These are phyloP conservation scores for Malassezia sp. DNA, from an alignment of 1,284 basidiomycete species.

Conservation along the genomic window DNA sequence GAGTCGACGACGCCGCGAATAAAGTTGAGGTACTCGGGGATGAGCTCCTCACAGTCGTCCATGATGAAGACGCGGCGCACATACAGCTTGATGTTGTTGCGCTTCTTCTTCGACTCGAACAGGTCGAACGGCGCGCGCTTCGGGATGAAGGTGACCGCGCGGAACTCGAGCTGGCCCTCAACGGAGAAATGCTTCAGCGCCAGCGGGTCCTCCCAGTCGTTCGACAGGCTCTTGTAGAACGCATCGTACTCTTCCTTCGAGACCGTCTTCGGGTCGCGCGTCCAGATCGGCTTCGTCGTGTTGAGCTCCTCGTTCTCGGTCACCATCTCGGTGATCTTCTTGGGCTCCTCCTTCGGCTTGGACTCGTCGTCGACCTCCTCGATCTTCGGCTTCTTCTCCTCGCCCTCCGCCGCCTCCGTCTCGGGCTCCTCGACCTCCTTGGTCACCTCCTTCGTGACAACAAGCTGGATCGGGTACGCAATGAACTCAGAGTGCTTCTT, in stretches of 20 bases:
- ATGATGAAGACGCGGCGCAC: slow-evolving; percentile 99
- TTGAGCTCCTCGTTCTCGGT: slow-evolving; percentile 88
- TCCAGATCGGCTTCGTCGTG: slow-evolving; percentile 99
- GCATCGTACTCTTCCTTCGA: slow-evolving; percentile 80
- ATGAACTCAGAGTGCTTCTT: slow-evolving; percentile 99
- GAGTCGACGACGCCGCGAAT: slow-evolving; percentile 93
- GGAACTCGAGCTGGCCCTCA: slow-evolving; percentile 98
- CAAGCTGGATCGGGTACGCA: slow-evolving; percentile 97
- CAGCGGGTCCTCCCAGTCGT: slow-evolving; percentile 98
- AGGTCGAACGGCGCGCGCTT: slow-evolving; percentile 86
- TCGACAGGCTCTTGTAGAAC: slow-evolving; percentile 99
- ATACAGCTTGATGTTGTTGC: slow-evolving; percentile 99
- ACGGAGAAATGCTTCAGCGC: slow-evolving; percentile 99
- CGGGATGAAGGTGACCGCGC: slow-evolving; percentile 83
- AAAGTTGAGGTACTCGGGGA: slow-evolving; percentile 99
- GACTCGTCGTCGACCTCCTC: slow-evolving; percentile 71
- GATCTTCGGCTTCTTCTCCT: slow-evolving; percentile 61
- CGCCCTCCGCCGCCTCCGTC: slow-evolving; percentile 54
- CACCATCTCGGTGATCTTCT: slow-evolving; percentile 63
- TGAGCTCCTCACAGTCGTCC: slow-evolving; percentile 99
- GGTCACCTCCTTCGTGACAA: slow-evolving; percentile 97
- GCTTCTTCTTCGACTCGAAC: slow-evolving; percentile 99
- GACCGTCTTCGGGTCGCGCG: slow-evolving; percentile 87
- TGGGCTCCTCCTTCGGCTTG: slow-evolving; percentile 62
- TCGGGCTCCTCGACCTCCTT: slow-evolving; percentile 68